Conservation (phyloP, 208 protist genomes). For the Crithidia thermophila region DNA sequence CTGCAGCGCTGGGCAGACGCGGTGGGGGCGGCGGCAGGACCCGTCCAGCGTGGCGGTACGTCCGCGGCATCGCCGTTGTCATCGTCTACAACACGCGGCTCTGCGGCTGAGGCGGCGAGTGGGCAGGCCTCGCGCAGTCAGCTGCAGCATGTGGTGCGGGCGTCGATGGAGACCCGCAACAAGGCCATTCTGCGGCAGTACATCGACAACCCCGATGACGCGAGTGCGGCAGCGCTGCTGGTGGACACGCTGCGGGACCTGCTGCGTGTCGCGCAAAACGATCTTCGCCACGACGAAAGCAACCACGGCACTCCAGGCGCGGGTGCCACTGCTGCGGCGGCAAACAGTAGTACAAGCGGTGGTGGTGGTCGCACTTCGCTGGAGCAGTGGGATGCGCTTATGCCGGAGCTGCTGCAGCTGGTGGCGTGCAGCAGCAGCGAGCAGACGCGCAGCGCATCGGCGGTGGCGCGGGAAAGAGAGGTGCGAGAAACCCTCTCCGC, state of each 20-base stretch:
- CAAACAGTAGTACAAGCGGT: too few relatives aligned
- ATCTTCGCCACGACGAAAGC: too few relatives aligned
- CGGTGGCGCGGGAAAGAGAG: slow-evolving; percentile 17
- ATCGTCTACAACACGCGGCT: background rate
- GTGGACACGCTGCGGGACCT: slow-evolving; percentile 30
- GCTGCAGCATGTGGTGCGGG: slow-evolving; percentile 45
- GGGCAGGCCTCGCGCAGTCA: slow-evolving; percentile 35
- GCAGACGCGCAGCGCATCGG: slow-evolving; percentile 7
- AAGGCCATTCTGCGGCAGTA: slow-evolving; percentile 46
- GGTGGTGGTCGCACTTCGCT: slow-evolving; percentile 2
- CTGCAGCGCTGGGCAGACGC: slow-evolving; percentile 48
- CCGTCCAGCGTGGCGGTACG: too few relatives aligned
- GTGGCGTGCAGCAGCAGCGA: slow-evolving; percentile 21
- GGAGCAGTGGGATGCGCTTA: slow-evolving; percentile 11
- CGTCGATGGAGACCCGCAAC: slow-evolving; percentile 55
- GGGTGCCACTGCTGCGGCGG: too few relatives aligned
- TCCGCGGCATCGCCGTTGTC: background rate
- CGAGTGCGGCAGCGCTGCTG: slow-evolving; percentile 38
- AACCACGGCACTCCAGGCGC: too few relatives aligned
- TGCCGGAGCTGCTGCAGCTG: slow-evolving; percentile 31
- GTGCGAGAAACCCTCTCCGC: slow-evolving; percentile 20
- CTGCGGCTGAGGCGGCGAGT: background rate
- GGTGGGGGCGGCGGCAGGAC: too few relatives aligned
- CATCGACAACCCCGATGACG: slow-evolving; percentile 38
- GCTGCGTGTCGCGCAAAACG: slow-evolving; percentile 19